These are phyloP conservation scores for Phyllostachys edulis DNA, from an alignment of 176 grass and related monocot genomes.

Conservation along the genomic window DNA sequence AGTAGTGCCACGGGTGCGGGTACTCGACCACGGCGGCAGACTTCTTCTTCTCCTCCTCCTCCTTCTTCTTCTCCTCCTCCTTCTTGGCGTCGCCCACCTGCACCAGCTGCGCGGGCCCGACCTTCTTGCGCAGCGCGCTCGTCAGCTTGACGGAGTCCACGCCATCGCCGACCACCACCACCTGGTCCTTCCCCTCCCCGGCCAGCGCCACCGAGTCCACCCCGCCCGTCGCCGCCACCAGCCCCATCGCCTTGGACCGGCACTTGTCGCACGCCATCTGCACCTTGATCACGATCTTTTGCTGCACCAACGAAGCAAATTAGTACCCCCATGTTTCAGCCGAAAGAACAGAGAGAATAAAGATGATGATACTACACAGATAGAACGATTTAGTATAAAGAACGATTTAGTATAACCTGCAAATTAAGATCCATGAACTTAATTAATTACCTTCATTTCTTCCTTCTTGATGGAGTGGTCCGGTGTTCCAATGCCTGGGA, in stretches of 20 bases:
- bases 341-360: neutral
- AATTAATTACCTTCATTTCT: neutral
- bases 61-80: no score
- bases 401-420: no score
- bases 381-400: no score
- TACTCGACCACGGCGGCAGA: neutral
- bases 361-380: neutral
- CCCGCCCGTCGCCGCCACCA: constrained; percentile 40
- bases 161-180: constrained; percentile 50
- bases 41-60: no score
- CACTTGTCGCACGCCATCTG: constrained; percentile 47
- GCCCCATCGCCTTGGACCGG: constrained; percentile 54
- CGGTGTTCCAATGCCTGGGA: neutral
- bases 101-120: constrained; percentile 24
- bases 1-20: neutral
- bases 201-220: constrained; percentile 47
- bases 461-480: neutral
- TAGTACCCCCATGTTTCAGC: neutral
- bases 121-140: constrained; percentile 38
- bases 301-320: neutral
- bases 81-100: constrained; percentile 32
- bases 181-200: constrained; percentile 33
- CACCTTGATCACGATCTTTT: constrained; percentile 68
- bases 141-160: constrained; percentile 55
- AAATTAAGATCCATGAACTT: no score